Conservation (phyloP, 2,329 filamentous ascomycete genomes). For the Westerdykella aurantiaca region DNA sequence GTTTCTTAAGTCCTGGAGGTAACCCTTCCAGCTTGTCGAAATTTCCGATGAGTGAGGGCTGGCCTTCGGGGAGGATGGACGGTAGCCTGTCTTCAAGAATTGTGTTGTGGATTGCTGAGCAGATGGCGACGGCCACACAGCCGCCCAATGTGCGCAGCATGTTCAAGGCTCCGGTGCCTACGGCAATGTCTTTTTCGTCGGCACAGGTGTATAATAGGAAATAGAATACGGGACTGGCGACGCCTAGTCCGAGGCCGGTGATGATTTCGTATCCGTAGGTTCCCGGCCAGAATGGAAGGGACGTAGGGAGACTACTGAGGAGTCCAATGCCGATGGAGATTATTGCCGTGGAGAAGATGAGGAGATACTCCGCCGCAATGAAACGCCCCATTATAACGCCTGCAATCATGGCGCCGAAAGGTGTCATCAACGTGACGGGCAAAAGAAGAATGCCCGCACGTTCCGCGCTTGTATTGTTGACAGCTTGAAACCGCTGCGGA, state of each 20-base stretch:
- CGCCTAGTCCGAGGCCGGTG: conserved; percentile 22
- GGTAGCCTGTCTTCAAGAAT: conserved; percentile 12
- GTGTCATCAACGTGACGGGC: conserved; percentile 21
- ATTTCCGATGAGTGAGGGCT: conserved; percentile 16
- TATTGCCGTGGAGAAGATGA: conserved; percentile 16
- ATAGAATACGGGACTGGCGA: conserved; percentile 24
- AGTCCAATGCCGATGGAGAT: conserved; percentile 23
- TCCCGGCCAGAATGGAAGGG: conserved; percentile 12
- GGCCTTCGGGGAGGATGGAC: conserved; percentile 15
- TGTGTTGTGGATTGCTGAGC: conserved; percentile 24
- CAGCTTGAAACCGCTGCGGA: conserved; percentile 30
- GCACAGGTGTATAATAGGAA: conserved; percentile 20
- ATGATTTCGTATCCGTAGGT: conserved; percentile 28
- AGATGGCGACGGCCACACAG: conserved; percentile 27
- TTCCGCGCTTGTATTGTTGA: conserved; percentile 27
- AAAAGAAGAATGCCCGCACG: conserved; percentile 27
- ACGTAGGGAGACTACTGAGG: conserved; percentile 21
- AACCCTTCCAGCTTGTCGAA: conserved; percentile 13
- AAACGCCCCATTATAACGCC: conserved; percentile 6
- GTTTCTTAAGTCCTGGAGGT: conserved; percentile 9
- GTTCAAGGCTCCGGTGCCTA: conserved; percentile 27
- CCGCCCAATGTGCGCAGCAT: conserved; percentile 31
- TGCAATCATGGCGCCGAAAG: conserved; percentile 23
- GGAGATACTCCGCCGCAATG: conserved; percentile 16
- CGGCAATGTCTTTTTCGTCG: conserved; percentile 20